These are phyloP conservation scores for Neocatenulostroma microsporum DNA, from an alignment of 2,329 filamentous ascomycete genomes.

Conservation along the genomic window DNA sequence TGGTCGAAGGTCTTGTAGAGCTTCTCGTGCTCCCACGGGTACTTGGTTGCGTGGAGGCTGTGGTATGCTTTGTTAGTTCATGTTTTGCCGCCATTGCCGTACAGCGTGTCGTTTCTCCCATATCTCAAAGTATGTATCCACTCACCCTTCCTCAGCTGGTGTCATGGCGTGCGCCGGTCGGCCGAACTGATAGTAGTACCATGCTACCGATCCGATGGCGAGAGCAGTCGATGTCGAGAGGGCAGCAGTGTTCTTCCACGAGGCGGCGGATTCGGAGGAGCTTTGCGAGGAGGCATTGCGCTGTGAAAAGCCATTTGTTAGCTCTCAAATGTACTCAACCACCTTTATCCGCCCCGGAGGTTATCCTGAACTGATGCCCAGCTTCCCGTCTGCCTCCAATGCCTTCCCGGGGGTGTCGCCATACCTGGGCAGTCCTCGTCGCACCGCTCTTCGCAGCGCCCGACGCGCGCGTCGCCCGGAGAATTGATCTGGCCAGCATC, in stretches of 20 bases:
- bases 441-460: slow-evolving; percentile 64
- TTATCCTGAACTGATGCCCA: not conserved
- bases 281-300: slow-evolving; percentile 63
- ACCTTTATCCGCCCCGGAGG: not conserved
- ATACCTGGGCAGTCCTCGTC: slow-evolving; percentile 41
- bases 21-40: slow-evolving; percentile 92
- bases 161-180: slow-evolving; percentile 81
- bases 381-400: not conserved
- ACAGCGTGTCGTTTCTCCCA: too few relatives aligned
- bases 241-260: slow-evolving; percentile 77
- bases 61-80: too few relatives aligned
- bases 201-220: slow-evolving; percentile 82
- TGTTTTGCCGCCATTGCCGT: too few relatives aligned
- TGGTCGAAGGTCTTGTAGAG: slow-evolving; percentile 96
- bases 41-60: slow-evolving; percentile 84
- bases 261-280: slow-evolving; percentile 60
- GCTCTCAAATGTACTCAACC: slow-evolving; percentile 8
- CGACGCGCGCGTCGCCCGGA: slow-evolving; percentile 82
- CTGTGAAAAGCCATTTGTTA: slow-evolving; percentile 26
- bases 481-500: slow-evolving; percentile 90
- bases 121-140: too few relatives aligned
- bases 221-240: slow-evolving; percentile 78
- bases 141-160: slow-evolving; percentile 96
- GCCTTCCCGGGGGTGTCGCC: slow-evolving; percentile 5
- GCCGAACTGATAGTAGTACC: slow-evolving; percentile 97